Percentiles rank a stretch among this genome's conserved stretches.
Conservation (phyloP, 78 protist genomes). For the Speleostelium caveatum region DNA sequence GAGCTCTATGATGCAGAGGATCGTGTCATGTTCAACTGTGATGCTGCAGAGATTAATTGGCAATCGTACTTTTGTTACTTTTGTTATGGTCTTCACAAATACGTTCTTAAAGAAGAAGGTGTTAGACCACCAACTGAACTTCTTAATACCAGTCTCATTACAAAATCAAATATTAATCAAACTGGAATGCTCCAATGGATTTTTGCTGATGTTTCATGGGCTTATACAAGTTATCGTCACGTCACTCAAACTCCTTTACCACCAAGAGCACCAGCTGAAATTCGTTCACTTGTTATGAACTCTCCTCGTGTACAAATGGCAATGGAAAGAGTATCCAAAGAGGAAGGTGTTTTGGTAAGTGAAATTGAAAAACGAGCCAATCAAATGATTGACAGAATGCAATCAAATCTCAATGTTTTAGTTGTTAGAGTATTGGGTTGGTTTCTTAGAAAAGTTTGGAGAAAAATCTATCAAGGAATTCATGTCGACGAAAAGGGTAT, state of each 20-base stretch:
- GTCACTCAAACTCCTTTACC: slow-evolving; percentile 77
- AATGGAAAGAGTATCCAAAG: slow-evolving; percentile 62
- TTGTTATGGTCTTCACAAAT: slow-evolving; percentile 83
- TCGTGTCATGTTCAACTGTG: slow-evolving; percentile 39
- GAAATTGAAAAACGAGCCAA: slow-evolving; percentile 71
- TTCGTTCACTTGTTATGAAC: slow-evolving; percentile 77
- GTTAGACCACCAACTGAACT: slow-evolving; percentile 85
- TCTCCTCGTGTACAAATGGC: slow-evolving; percentile 78
- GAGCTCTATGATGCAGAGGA: slow-evolving; percentile 59
- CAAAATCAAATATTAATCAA: slow-evolving; percentile 60
- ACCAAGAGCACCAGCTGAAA: slow-evolving; percentile 77
- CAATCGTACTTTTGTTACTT: slow-evolving; percentile 77
- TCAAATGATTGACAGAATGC: slow-evolving; percentile 83
- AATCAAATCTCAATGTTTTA: slow-evolving; percentile 46
- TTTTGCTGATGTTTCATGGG: slow-evolving; percentile 71
- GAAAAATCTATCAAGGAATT: slow-evolving; percentile 79
- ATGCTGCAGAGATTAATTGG: slow-evolving; percentile 79
- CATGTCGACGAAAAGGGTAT: slow-evolving; percentile 85
- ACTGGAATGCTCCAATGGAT: slow-evolving; percentile 72
- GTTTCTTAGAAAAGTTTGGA: slow-evolving; percentile 82
- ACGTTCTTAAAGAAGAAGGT: slow-evolving; percentile 83
- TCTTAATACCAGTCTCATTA: slow-evolving; percentile 47
- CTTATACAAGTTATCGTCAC: slow-evolving; percentile 59
- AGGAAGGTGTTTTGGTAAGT: slow-evolving; percentile 61
- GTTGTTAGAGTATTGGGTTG: slow-evolving; percentile 80